Conservation (phyloP, 192 early-diverging fungal species). For the Paraglomus occultum region DNA sequence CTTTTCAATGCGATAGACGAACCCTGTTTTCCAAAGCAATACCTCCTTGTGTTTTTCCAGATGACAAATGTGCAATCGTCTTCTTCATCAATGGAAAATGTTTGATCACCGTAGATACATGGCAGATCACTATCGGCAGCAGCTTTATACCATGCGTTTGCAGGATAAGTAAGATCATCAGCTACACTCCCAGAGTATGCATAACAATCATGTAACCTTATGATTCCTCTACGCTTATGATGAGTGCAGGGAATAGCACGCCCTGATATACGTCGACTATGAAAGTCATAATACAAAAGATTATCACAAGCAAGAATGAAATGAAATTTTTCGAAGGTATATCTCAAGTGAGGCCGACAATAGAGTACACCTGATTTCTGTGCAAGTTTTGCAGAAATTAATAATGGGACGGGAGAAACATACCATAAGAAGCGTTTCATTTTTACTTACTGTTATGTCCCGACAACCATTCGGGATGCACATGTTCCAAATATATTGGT, state of each 20-base stretch:
- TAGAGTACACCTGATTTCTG: constrained; percentile 40
- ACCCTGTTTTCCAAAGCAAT: constrained; percentile 30
- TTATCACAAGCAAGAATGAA: constrained; percentile 34
- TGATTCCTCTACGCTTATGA: constrained; percentile 28
- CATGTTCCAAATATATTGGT: constrained; percentile 40
- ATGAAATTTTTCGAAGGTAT: constrained; percentile 38
- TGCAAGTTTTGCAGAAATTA: background rate
- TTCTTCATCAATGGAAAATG: constrained; percentile 38
- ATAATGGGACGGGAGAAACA: background rate
- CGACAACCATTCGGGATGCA: constrained; percentile 43
- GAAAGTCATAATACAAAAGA: constrained; percentile 35
- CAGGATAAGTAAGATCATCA: constrained; percentile 35
- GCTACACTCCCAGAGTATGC: constrained; percentile 42
- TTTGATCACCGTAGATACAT: constrained; percentile 35
- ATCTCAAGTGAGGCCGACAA: constrained; percentile 28
- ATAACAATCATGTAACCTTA: constrained; percentile 38
- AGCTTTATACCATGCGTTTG: constrained; percentile 28
- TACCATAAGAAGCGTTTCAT: background rate
- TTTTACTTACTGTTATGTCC: constrained; percentile 29
- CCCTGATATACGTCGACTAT: constrained; percentile 32
- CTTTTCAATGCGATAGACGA: background rate
- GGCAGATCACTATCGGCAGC: constrained; percentile 14
- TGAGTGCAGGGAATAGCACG: constrained; percentile 13
- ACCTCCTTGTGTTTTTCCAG: constrained; percentile 34
- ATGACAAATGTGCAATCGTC: constrained; percentile 44